phyloP scores from a whole-genome alignment of 163 green algal species.

The Scenedesmus sp. region DNA sequence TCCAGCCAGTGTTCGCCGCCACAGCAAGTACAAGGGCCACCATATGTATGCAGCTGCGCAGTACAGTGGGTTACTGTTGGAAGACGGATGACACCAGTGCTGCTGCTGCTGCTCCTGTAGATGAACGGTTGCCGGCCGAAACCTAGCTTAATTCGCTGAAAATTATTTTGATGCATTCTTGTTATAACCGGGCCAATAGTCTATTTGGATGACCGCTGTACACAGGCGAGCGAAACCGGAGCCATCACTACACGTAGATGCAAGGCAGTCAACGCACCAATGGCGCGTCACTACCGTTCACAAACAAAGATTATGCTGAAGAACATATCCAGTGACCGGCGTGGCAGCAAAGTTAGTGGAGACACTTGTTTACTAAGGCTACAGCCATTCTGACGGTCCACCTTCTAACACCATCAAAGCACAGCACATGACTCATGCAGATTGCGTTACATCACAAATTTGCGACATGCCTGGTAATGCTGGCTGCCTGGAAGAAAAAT shows the following conservation, averaged over 20 bases:
- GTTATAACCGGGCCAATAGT: no score
- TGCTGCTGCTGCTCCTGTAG: neutral
- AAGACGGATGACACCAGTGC: neutral
- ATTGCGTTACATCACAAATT: no score
- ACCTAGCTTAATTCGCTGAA: no score
- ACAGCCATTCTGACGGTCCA: neutral
- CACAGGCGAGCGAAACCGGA: neutral
- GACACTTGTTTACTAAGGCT: neutral
- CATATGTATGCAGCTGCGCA: constrained; percentile 8
- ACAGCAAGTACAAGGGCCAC: constrained; percentile 40
- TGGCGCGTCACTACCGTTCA: no score
- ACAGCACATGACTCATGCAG: no score
- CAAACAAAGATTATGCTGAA: no score
- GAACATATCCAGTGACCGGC: no score
- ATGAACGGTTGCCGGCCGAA: neutral
- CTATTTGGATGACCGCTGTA: neutral
- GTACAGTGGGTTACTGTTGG: neutral
- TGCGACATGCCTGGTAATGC: no score
- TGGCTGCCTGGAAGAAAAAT: no score
- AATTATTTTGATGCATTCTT: no score
- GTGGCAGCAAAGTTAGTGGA: neutral
- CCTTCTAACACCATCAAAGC: neutral
- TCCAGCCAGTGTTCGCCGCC: constrained; percentile 28
- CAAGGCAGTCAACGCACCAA: no score
- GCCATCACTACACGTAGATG: neutral